phyloP scores from a whole-genome alignment of 1,284 basidiomycete genomes.

The Golubevia pallescens region DNA sequence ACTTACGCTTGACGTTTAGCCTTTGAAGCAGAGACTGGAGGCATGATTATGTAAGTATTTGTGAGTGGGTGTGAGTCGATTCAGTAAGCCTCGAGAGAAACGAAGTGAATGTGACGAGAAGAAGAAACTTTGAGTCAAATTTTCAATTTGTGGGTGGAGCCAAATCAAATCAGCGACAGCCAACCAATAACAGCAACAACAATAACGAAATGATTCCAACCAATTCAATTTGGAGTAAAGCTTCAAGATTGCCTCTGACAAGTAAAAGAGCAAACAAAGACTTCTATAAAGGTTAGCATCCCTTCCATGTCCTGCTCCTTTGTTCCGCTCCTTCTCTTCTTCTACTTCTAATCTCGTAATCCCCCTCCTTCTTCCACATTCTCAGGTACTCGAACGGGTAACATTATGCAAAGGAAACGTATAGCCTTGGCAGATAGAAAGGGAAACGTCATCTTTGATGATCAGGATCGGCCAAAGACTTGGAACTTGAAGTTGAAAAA shows the following conservation, averaged over 20 bases:
- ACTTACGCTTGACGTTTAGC: conserved; percentile 64
- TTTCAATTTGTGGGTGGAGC: too few species aligned
- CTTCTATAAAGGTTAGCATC: conserved; percentile 55
- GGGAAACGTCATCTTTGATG: conserved; percentile 46
- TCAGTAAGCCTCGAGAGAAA: too few species aligned
- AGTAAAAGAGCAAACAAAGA: conserved; percentile 62
- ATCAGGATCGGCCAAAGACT: conserved; percentile 28
- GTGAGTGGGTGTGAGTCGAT: too few species aligned
- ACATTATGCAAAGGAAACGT: conserved; percentile 55
- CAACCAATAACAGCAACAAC: too few species aligned
- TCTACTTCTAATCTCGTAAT: background rate
- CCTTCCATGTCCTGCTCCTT: background rate
- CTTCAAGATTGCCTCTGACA: conserved; percentile 54
- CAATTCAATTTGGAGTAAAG: conserved; percentile 40
- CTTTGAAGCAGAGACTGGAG: conserved; percentile 63
- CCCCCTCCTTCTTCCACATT: background rate
- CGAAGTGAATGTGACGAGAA: too few species aligned
- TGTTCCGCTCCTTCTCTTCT: background rate
- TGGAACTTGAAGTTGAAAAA: conserved; percentile 49
- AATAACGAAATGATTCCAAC: conserved; percentile 57
- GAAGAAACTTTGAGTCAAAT: too few species aligned
- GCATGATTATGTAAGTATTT: conserved; percentile 17
- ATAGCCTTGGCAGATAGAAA: conserved; percentile 44
- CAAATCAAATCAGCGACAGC: too few species aligned
- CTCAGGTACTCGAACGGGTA: conserved; percentile 51